Percentiles rank a stretch among this genome's conserved stretches.
These are phyloP conservation scores for Cordyceps fumosorosea DNA, from an alignment of 2,329 filamentous ascomycete genomes.

Conservation along the genomic window DNA sequence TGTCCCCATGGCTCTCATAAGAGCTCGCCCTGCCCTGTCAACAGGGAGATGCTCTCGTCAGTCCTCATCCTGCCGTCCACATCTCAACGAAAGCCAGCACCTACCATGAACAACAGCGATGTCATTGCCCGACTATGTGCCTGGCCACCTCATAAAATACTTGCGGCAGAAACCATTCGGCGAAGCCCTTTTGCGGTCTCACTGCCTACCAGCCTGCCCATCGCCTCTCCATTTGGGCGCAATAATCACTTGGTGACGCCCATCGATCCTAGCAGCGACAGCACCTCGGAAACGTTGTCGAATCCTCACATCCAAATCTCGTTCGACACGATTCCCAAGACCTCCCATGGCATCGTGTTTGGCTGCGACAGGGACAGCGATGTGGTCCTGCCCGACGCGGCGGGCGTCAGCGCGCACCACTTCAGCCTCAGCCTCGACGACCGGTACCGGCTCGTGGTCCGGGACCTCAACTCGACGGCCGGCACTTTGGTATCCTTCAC, in stretches of 20 bases:
- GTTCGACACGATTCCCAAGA: neutral
- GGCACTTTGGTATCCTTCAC: neutral
- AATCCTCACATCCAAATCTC: neutral
- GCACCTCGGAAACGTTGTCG: too few relatives aligned
- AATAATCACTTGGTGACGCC: neutral
- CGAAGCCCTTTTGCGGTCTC: neutral
- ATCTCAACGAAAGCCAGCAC: neutral
- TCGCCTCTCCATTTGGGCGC: neutral
- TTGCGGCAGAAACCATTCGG: neutral
- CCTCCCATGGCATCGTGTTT: neutral
- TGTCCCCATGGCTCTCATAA: neutral
- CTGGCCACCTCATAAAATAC: neutral
- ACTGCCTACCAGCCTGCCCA: neutral
- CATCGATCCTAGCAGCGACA: neutral
- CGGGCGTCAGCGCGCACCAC: neutral
- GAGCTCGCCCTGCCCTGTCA: neutral
- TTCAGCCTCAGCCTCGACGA: neutral
- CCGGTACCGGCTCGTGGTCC: neutral
- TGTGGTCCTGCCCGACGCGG: neutral
- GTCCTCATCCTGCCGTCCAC: neutral
- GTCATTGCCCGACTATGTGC: neutral
- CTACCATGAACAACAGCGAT: neutral
- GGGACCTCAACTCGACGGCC: neutral
- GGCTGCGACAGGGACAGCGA: neutral
- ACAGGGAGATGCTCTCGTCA: neutral